Evolutionary conservation across 2,329 filamentous ascomycete species (phyloP).

Genomic region (Exophiala mesophila): DNA sequence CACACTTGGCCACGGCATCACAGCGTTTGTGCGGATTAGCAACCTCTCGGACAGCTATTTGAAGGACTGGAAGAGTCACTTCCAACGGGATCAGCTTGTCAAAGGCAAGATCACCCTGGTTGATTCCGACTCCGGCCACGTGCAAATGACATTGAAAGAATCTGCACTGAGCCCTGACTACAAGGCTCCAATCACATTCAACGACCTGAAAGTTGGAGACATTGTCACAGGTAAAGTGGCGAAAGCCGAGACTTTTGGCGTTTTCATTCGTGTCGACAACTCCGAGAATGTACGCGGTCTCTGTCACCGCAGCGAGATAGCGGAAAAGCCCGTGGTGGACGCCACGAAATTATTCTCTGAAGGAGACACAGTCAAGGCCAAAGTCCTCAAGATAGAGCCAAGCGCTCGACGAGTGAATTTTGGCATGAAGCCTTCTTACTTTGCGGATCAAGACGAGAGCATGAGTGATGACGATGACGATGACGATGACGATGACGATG

Average conservation of each 20-base stretch:
- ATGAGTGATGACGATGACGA: constrained; percentile 43
- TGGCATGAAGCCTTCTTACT: constrained; percentile 88
- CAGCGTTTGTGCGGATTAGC: constrained; percentile 75
- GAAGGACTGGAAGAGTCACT: constrained; percentile 92
- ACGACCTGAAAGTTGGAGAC: constrained; percentile 74
- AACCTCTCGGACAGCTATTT: constrained; percentile 87
- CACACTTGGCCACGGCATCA: constrained; percentile 72
- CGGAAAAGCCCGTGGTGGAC: constrained; percentile 74
- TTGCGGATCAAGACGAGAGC: constrained; percentile 58
- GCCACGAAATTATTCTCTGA: constrained; percentile 85
- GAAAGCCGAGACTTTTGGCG: constrained; percentile 91
- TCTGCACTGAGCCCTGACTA: constrained; percentile 79
- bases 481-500: constrained; percentile 34
- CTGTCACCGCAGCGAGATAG: constrained; percentile 89
- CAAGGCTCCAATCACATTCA: constrained; percentile 64
- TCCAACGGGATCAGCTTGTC: constrained; percentile 84
- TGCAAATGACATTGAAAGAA: constrained; percentile 82
- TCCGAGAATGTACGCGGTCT: constrained; percentile 86
- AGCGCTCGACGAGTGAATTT: constrained; percentile 78
- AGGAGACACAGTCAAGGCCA: constrained; percentile 90
- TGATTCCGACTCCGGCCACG: constrained; percentile 62
- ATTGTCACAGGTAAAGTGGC: constrained; percentile 83
- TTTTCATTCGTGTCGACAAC: constrained; percentile 85
- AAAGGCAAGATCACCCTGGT: constrained; percentile 75
- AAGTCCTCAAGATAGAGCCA: constrained; percentile 71